These are phyloP conservation scores for Draba incana DNA, from an alignment of 345 rosid species.

Conservation along the genomic window DNA sequence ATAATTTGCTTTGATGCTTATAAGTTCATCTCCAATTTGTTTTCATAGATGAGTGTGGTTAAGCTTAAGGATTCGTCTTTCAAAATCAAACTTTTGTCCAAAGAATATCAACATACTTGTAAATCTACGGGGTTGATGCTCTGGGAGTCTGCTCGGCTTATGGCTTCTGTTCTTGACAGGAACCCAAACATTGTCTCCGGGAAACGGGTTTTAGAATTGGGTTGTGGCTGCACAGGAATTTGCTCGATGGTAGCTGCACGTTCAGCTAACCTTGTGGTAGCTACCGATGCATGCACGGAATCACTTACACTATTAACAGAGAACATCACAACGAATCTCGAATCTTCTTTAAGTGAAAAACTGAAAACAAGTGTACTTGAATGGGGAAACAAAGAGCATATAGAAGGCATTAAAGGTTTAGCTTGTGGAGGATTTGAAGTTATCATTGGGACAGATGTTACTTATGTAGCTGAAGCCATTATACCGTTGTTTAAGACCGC, in stretches of 20 bases:
- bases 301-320: constrained; percentile 59
- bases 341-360: constrained; percentile 47
- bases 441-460: constrained; percentile 83
- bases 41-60: constrained; percentile 54
- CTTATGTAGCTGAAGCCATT: constrained; percentile 70
- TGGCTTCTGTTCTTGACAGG: constrained; percentile 74
- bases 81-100: constrained; percentile 62
- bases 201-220: constrained; percentile 73
- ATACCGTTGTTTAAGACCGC: constrained; percentile 76
- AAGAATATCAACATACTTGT: constrained; percentile 87
- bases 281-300: constrained; percentile 73
- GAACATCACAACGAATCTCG: constrained; percentile 63
- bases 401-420: constrained; percentile 50
- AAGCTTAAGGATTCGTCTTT: constrained; percentile 49
- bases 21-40: constrained; percentile 4
- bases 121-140: constrained; percentile 94
- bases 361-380: constrained; percentile 57
- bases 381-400: constrained; percentile 77
- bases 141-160: constrained; percentile 90
- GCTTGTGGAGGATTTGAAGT: constrained; percentile 64
- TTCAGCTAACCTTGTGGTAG: constrained; percentile 69
- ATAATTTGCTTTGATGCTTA: not conserved
- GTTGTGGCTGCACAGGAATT: constrained; percentile 82
- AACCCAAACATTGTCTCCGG: constrained; percentile 73
- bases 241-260: constrained; percentile 83